Conservation (phyloP, 2,329 filamentous ascomycete genomes). For the Fonsecaea multimorphosa region DNA sequence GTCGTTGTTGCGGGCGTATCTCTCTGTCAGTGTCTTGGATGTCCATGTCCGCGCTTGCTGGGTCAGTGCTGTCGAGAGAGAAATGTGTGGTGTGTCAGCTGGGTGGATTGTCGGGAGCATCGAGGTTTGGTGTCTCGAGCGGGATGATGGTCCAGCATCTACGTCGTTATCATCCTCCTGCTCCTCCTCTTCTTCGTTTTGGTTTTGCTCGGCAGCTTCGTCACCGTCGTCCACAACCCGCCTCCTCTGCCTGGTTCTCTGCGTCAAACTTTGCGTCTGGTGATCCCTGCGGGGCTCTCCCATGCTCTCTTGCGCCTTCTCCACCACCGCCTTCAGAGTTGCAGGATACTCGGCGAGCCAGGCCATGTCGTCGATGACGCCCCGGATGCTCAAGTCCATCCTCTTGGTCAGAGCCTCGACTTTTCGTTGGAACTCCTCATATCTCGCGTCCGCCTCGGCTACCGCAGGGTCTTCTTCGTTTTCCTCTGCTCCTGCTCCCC, state of each 20-base stretch:
- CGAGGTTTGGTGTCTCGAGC: constrained; percentile 30
- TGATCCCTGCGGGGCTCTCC: constrained; percentile 42
- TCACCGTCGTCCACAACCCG: constrained; percentile 14
- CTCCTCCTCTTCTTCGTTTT: constrained; percentile 44
- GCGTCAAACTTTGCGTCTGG: constrained; percentile 43
- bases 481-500: constrained; percentile 5
- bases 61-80: constrained; percentile 40
- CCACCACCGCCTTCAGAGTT: constrained; percentile 52
- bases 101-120: constrained; percentile 37
- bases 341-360: constrained; percentile 54
- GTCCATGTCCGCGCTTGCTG: constrained; percentile 36
- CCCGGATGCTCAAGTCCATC: constrained; percentile 64
- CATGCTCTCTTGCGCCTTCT: constrained; percentile 43
- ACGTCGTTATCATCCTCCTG: constrained; percentile 49
- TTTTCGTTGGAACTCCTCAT: constrained; percentile 47
- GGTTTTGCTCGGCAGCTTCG: neutral
- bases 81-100: constrained; percentile 25
- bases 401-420: constrained; percentile 60
- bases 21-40: constrained; percentile 41
- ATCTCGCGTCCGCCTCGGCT: constrained; percentile 15
- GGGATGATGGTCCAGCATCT: constrained; percentile 43
- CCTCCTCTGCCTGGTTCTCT: constrained; percentile 39
- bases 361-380: constrained; percentile 63
- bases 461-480: neutral
- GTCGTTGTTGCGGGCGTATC: constrained; percentile 65